Conservation (phyloP, 23 red algal species). For the Gracilaria caudata region DNA sequence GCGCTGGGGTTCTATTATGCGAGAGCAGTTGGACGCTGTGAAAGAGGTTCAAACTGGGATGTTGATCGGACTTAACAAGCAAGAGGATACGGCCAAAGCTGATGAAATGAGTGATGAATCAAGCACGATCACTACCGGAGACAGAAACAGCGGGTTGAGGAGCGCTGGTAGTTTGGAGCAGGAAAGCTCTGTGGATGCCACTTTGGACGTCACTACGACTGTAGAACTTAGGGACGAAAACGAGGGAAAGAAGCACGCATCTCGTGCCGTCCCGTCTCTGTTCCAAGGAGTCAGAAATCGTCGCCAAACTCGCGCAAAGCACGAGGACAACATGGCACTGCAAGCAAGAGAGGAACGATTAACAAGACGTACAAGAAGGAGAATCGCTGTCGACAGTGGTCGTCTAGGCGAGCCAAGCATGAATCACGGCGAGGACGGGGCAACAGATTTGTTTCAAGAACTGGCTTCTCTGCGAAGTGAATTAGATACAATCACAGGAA, state of each 20-base stretch:
- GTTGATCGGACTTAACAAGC: slow-evolving; percentile 53
- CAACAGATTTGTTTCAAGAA: slow-evolving; percentile 41
- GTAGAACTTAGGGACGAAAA: neutral
- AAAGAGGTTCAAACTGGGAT: slow-evolving; percentile 69
- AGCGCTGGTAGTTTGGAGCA: slow-evolving; percentile 12
- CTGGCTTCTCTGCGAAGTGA: slow-evolving; percentile 45
- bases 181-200: slow-evolving; percentile 57
- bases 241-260: neutral
- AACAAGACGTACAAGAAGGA: neutral
- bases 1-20: slow-evolving; percentile 47
- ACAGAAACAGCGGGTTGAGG: neutral
- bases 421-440: neutral
- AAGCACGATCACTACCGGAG: neutral
- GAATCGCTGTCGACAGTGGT: neutral
- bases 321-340: neutral
- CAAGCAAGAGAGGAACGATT: neutral
- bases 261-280: slow-evolving; percentile 11
- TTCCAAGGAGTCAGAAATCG: slow-evolving; percentile 38
- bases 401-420: neutral
- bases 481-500: slow-evolving; percentile 52
- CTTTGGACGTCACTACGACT: slow-evolving; percentile 47
- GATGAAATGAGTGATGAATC: slow-evolving; percentile 9
- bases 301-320: slow-evolving; percentile 14
- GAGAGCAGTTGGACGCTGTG: slow-evolving; percentile 65
- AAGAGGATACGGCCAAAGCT: slow-evolving; percentile 3